phyloP scores from a whole-genome alignment of 2,329 filamentous ascomycete species.

The Nemania abortiva region DNA sequence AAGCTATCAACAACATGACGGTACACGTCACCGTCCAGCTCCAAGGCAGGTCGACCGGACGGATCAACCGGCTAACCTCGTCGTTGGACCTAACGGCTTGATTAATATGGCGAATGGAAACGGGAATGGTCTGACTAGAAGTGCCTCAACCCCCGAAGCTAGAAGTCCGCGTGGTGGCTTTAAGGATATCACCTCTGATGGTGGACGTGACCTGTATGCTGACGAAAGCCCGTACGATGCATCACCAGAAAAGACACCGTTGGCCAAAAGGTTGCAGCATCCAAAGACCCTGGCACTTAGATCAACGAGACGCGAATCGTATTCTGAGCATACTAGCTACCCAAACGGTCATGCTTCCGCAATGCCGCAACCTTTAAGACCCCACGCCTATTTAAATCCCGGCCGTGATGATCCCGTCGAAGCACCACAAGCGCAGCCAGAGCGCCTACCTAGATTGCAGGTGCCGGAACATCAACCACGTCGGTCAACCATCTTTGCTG shows the following conservation, averaged over 20 bases:
- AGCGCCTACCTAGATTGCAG: slow-evolving; percentile 40
- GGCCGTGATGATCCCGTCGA: slow-evolving; percentile 42
- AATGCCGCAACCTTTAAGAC: slow-evolving; percentile 40
- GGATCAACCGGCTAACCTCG: slow-evolving; percentile 45
- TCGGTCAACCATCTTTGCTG: slow-evolving; percentile 49
- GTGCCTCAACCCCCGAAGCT: slow-evolving; percentile 51
- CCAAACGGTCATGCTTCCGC: slow-evolving; percentile 34
- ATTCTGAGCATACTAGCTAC: slow-evolving; percentile 42
- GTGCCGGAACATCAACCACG: slow-evolving; percentile 41
- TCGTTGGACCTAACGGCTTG: slow-evolving; percentile 48
- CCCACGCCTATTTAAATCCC: slow-evolving; percentile 42
- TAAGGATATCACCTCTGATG: slow-evolving; percentile 41
- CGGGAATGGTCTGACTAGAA: slow-evolving; percentile 45
- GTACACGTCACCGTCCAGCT: slow-evolving; percentile 44
- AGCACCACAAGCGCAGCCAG: slow-evolving; percentile 36
- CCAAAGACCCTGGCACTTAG: slow-evolving; percentile 43
- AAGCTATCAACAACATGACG: slow-evolving; percentile 44
- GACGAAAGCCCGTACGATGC: slow-evolving; percentile 47
- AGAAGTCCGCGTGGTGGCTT: slow-evolving; percentile 43
- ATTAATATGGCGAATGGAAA: slow-evolving; percentile 47
- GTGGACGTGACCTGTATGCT: slow-evolving; percentile 44
- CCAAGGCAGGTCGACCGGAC: slow-evolving; percentile 40
- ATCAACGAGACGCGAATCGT: slow-evolving; percentile 44
- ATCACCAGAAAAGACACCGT: slow-evolving; percentile 49
- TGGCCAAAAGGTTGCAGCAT: slow-evolving; percentile 46